Percentiles rank a stretch among this genome's conserved stretches.
These are phyloP conservation scores for Leishmania mexicana DNA, from an alignment of 208 protist species.

Conservation along the genomic window DNA sequence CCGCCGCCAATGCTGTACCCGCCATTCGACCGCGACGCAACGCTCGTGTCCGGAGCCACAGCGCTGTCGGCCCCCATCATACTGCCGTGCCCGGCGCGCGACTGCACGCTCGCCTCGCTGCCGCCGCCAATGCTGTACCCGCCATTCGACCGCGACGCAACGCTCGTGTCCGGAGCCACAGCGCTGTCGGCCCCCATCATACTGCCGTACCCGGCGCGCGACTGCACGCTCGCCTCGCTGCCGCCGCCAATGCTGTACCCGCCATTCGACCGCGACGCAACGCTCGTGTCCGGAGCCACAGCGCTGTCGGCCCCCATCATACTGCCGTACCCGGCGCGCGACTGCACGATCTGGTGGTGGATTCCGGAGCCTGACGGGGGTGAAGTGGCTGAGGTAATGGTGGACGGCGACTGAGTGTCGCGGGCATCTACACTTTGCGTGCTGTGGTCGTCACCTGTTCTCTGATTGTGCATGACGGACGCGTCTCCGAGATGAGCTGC, in stretches of 20 bases:
- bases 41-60: not conserved
- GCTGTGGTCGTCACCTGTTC: not conserved
- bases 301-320: slow-evolving; percentile 9
- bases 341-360: not conserved
- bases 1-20: too few species aligned
- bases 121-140: slow-evolving; percentile 8
- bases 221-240: not conserved
- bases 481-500: not conserved
- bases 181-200: slow-evolving; percentile 21
- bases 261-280: not conserved
- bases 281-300: not conserved
- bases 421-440: not conserved
- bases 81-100: slow-evolving; percentile 18
- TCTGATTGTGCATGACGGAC: not conserved
- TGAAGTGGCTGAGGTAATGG: not conserved
- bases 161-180: not conserved
- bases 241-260: not conserved
- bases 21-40: not conserved
- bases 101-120: not conserved
- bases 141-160: not conserved
- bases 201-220: slow-evolving; percentile 22
- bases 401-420: not conserved
- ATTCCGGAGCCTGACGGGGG: not conserved
- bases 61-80: slow-evolving; percentile 16
- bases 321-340: slow-evolving; percentile 23